Base-by-base conservation (phyloP, 352 stramenopile species). In the Globisporangium paddicum region DNA sequence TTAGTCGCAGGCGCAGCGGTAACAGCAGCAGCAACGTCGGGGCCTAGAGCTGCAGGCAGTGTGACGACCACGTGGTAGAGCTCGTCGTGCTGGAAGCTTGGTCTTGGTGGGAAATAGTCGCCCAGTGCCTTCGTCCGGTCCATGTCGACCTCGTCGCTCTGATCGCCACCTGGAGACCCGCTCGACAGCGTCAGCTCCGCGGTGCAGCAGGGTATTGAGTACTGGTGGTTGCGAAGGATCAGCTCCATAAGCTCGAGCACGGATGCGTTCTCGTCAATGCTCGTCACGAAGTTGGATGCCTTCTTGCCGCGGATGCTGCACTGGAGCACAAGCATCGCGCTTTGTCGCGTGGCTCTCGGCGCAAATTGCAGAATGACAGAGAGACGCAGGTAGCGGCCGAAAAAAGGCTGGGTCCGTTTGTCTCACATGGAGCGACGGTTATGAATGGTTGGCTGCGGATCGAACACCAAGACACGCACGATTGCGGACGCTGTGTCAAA, bases 41-140 rank as follows among this genome's bases (percentile, higher is more conserved):
- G 11, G 3, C 2, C 18, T 7, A 28, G 5, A 49, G 13, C 3
- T 19, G 21, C 44, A 28, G 44, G 44, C 4, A 49, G 16, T 25
- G 14, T 32, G 25, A 51, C 35, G 11, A 35, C 23, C 25, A 51
- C 45, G 25, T 25, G 25, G 19, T 35, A 51, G 45, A 30, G 25
- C 45, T 51, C 45, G 26, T 37, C 45, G 19, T 51, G 45, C 25
- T 51, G 45, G 45, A 51, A 51, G 14, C 45, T 51, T 11, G 25
- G 45, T 37, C 45, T 51, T 7, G 45, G 8, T 23, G 25, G 45
- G 5, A 51, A 51, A 25, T 51, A 51, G 13, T 51, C 25, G 2
- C 3, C 19, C 14, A 51, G 13, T 10, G 45, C 26, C 25, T 51
- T 34, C 18, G 45, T 51, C 16, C 25, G 45, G 14, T 51, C 25